Evolutionary conservation across 768 basidiomycete genomes (phyloP), one percentile per base, ranked within the genome.

Genomic region (Hirschioporus abietinus): DNA sequence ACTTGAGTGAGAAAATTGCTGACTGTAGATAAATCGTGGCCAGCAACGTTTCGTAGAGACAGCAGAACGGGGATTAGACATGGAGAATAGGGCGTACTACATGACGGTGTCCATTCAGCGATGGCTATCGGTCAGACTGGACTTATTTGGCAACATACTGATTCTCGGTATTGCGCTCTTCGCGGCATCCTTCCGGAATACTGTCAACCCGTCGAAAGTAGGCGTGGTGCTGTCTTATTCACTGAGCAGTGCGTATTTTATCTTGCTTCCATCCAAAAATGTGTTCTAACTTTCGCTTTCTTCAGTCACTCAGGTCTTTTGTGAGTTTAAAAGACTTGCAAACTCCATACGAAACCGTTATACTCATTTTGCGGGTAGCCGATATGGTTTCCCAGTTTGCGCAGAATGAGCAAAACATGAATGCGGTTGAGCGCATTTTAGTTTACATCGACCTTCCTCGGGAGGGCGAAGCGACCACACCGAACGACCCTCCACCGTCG

Each of bases 91-190:
- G 66, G 88, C 89, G 0, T 87, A 86, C 71, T 83, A 84, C 68
- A 86, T 89, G 81, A 86, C 84, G 0, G 80, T 90, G 52, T 78
- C 83, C 5, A 86, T 89, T 66, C 88, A 90, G 72, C 77, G 85
- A 60, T 91, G 88, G 88, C 78, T 90, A 0, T 80, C 81, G 2
- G 73, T 88, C 8, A 80, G 90, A 17, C 80, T 92, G 0, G 89
- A 91, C 68, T 75, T 90, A 26, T 84, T 89, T 26, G 88, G 85
- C 0, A 89, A 89, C 70, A 67, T 86, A n/a, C 76, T 92, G 15
- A 80, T 92, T 26, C 79, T 92, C 23, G 88, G 88, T 0, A 90
- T 93, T 60, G 86, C 79, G 1, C 74, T 92, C 17, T 91, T 92
- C 72, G 89, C 87, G 1, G 85, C 85, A 15, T 84, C 86, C 1